phyloP scores from a whole-genome alignment of 2,329 filamentous ascomycete species.

The Zymoseptoria passerinii region DNA sequence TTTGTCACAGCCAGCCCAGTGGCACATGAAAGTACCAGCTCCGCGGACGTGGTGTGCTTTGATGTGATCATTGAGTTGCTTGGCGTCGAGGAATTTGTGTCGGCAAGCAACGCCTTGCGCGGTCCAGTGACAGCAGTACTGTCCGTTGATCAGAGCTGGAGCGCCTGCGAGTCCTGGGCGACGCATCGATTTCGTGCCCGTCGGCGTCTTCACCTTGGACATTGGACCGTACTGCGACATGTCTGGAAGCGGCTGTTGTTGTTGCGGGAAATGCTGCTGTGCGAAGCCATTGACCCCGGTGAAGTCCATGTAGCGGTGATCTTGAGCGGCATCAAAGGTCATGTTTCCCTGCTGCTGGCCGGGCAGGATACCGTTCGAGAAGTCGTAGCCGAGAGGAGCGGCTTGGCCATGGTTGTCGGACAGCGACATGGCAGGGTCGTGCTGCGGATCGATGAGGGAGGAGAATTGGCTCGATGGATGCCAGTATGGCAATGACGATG shows the following conservation, averaged over 20 bases:
- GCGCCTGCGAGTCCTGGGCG: constrained; percentile 22
- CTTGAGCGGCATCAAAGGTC: constrained; percentile 1
- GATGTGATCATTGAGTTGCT: constrained; percentile 50
- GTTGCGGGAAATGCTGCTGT: not conserved
- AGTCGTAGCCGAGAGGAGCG: constrained; percentile 1
- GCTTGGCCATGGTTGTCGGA: not conserved
- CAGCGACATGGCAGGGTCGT: constrained; percentile 5
- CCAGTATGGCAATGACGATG: constrained; percentile 18
- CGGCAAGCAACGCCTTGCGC: constrained; percentile 17
- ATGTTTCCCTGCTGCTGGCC: constrained; percentile 1
- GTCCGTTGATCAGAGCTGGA: constrained; percentile 19
- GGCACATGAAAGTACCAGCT: constrained; percentile 24
- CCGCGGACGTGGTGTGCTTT: constrained; percentile 41
- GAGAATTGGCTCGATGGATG: constrained; percentile 20
- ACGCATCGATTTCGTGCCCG: constrained; percentile 13
- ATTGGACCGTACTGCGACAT: constrained; percentile 5
- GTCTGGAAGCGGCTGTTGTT: not conserved
- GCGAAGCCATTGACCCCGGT: constrained; percentile 6
- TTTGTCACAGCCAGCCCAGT: constrained; percentile 49
- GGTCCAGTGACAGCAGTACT: constrained; percentile 25
- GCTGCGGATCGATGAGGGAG: constrained; percentile 15
- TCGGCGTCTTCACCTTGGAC: constrained; percentile 15
- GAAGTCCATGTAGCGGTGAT: constrained; percentile 6
- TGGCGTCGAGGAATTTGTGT: constrained; percentile 36
- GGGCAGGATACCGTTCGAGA: constrained; percentile 3